phyloP scores from a whole-genome alignment of 169 alveolate genomes.

The Eimeria maxima region DNA sequence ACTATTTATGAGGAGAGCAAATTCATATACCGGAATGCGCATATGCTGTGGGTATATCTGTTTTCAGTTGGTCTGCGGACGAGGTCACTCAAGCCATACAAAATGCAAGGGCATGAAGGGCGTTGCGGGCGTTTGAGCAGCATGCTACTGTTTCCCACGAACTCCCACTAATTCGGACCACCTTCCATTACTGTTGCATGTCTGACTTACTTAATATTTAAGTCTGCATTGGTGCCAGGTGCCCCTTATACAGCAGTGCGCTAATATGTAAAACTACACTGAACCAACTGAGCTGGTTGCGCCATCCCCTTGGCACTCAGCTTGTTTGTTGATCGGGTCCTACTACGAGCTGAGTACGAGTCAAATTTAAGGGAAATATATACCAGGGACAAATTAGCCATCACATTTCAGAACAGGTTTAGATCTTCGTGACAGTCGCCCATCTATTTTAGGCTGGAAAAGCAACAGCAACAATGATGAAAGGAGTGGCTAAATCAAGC shows the following conservation, averaged over 20 bases:
- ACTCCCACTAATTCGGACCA: neutral
- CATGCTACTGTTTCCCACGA: neutral
- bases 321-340: neutral
- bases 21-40: neutral
- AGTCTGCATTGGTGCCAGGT: neutral
- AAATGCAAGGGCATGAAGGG: neutral
- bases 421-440: neutral
- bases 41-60: neutral
- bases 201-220: neutral
- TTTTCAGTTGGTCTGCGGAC: neutral
- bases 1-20: neutral
- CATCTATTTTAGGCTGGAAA: neutral
- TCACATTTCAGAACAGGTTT: neutral
- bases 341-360: neutral
- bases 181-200: too few species aligned
- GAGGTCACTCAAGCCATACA: neutral
- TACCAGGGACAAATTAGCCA: neutral
- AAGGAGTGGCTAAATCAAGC: neutral
- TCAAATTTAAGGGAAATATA: neutral
- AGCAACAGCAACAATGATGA: neutral
- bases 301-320: neutral
- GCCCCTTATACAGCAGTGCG: neutral
- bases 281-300: neutral
- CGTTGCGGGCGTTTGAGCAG: neutral
- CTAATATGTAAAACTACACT: neutral